Conservation (phyloP, 345 rosid species). For the Eucalyptus pauciflora region DNA sequence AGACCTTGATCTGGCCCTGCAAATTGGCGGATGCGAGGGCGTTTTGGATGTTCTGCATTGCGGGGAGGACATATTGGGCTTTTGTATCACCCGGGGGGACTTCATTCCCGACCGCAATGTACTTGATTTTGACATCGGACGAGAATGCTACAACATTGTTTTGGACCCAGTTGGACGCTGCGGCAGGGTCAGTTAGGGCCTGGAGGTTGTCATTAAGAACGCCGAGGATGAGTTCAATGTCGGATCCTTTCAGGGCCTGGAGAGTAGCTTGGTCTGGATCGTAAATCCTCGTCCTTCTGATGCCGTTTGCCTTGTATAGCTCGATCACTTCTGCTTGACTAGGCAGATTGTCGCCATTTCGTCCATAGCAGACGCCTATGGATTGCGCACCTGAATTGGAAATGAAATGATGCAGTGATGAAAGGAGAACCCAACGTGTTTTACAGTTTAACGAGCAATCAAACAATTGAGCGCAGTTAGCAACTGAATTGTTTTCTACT, state of each 20-base stretch:
- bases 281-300: conserved; percentile 21
- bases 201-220: conserved; percentile 18
- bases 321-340: conserved; percentile 8
- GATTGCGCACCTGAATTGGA: background rate
- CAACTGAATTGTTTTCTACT: background rate
- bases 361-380: conserved; percentile 31
- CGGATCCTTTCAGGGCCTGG: conserved; percentile 24
- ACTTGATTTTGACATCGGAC: conserved; percentile 19
- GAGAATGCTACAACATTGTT: conserved; percentile 9
- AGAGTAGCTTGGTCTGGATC: conserved; percentile 22
- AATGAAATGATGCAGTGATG: background rate
- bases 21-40: conserved; percentile 4
- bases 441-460: background rate
- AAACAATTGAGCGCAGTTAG: background rate
- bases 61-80: conserved; percentile 3
- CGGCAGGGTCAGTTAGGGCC: conserved; percentile 3
- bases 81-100: conserved; percentile 4
- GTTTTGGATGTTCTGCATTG: conserved; percentile 9
- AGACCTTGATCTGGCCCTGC: conserved; percentile 15
- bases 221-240: conserved; percentile 17
- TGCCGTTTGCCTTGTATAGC: conserved; percentile 11
- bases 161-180: conserved; percentile 19
- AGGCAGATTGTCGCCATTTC: conserved; percentile 23
- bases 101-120: conserved; percentile 48
- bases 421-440: background rate